Base-by-base conservation (phyloP, 768 basidiomycete genomes). In the Gelatoporia subvermispora region DNA sequence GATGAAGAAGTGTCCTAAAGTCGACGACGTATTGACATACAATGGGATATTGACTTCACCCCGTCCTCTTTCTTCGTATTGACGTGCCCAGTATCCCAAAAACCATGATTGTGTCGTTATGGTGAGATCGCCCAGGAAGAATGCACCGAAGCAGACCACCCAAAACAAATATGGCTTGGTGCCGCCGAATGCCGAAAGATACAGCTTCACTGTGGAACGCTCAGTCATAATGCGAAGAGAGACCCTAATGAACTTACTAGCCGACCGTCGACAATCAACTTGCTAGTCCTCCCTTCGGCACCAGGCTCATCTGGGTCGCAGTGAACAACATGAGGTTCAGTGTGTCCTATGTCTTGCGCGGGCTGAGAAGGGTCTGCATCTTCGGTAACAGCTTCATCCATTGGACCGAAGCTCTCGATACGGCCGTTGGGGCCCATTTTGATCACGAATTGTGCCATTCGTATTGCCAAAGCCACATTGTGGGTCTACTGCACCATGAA, bases 361-460 rank as follows among this genome's bases (percentile, higher is more conserved):
- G 55, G 52, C 24, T 60, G 55, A 5, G 43, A 43, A n/a, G 44
- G 67, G 35, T 47, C 40, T 55, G 61, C 55, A 51, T 78, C 72
- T 31, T 68, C 65, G 3, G 64, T 65, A 4, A 83, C 64, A 0
- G 69, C 72, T 7, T 73, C 75, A 0, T 72, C 69, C 2, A 79
- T 60, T 21, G 76, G 68, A 1, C 76, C 79, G 54, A 75, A 72
- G 35, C 72, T 71, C 13, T 61, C 60, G 21, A 81, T 65, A 1
- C 72, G 68, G 0, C 84, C 83, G 52, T 84, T 77, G 4, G 58
- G 50, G 18, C 71, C 71, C n/a, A 85, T 52, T 1, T 77, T 74
- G 8, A 85, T 73, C 4, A 82, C 74, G 50, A 75, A 77, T 3
- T 72, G 68, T 5, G 81, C 78, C 17, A 81, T 71, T 8, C 77